phyloP scores from a whole-genome alignment of 768 basidiomycete species.

The Termitomyces sp. region DNA sequence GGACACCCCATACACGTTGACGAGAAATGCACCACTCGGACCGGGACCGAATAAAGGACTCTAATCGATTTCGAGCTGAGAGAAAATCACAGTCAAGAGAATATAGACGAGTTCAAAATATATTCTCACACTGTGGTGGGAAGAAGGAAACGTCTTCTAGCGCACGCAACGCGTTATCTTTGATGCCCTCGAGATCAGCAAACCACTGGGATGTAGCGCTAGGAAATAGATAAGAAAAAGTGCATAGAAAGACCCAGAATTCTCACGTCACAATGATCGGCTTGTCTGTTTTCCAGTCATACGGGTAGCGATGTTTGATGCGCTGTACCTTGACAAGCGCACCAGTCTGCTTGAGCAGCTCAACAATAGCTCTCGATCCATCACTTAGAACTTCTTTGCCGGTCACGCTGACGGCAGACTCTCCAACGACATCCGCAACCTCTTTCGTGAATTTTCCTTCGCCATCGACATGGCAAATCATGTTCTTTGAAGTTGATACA shows the following conservation, averaged over 20 bases:
- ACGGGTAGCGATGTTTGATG: slow-evolving; percentile 88
- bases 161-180: slow-evolving; percentile 66
- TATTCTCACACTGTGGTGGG: slow-evolving; percentile 62
- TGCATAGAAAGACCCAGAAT: neutral
- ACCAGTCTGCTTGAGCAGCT: slow-evolving; percentile 51
- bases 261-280: slow-evolving; percentile 84
- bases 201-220: slow-evolving; percentile 98
- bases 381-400: slow-evolving; percentile 73
- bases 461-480: slow-evolving; percentile 81
- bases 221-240: neutral
- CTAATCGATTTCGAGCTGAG: slow-evolving; percentile 82
- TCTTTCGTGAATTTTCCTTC: slow-evolving; percentile 67
- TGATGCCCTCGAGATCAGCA: slow-evolving; percentile 85
- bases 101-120: neutral
- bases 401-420: slow-evolving; percentile 43
- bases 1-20: slow-evolving; percentile 96
- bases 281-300: slow-evolving; percentile 94
- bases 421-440: slow-evolving; percentile 57
- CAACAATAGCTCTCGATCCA: slow-evolving; percentile 66
- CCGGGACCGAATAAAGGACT: slow-evolving; percentile 79
- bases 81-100: neutral
- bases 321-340: slow-evolving; percentile 64
- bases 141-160: slow-evolving; percentile 71
- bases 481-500: slow-evolving; percentile 37
- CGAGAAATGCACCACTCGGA: slow-evolving; percentile 99